Evolutionary conservation across 805 yeast species (phyloP).

Genomic region (Vanderwaltozyma yarrowii): DNA sequence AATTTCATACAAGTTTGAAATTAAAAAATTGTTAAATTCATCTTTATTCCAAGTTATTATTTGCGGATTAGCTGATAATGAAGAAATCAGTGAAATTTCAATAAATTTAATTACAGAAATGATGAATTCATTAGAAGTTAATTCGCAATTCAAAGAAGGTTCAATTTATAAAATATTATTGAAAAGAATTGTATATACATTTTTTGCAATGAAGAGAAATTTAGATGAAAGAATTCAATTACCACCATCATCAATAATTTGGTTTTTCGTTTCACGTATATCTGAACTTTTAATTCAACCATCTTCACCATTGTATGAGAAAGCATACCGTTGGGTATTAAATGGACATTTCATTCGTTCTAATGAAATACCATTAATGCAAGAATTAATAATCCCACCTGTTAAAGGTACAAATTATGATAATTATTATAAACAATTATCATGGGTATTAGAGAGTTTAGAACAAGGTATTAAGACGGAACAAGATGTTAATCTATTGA

Average conservation of each 20-base stretch:
- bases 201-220: slow-evolving; percentile 11
- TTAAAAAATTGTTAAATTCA: slow-evolving; percentile 48
- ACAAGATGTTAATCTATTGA: slow-evolving; percentile 45
- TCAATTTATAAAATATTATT: slow-evolving; percentile 44
- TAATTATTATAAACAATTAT: slow-evolving; percentile 44
- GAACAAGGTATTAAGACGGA: slow-evolving; percentile 36
- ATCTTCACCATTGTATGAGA: slow-evolving; percentile 63
- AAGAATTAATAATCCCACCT: slow-evolving; percentile 23
- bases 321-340: slow-evolving; percentile 54
- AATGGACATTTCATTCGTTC: slow-evolving; percentile 31
- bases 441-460: slow-evolving; percentile 54
- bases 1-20: slow-evolving; percentile 39
- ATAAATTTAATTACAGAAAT: slow-evolving; percentile 37
- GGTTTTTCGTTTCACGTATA: slow-evolving; percentile 45
- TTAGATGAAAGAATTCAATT: slow-evolving; percentile 11
- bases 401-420: slow-evolving; percentile 21
- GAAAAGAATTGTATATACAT: slow-evolving; percentile 32
- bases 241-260: slow-evolving; percentile 41
- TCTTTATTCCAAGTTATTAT: slow-evolving; percentile 39
- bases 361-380: slow-evolving; percentile 37
- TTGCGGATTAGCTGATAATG: slow-evolving; percentile 33
- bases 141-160: slow-evolving; percentile 44
- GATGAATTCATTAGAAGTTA: slow-evolving; percentile 33
- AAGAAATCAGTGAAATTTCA: slow-evolving; percentile 29
- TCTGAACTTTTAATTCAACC: slow-evolving; percentile 56